A percentile compares a stretch with the other conserved stretches of the same genome.
Conservation (phyloP, 306 rosid genomes). For the Dalbergia oliveri region DNA sequence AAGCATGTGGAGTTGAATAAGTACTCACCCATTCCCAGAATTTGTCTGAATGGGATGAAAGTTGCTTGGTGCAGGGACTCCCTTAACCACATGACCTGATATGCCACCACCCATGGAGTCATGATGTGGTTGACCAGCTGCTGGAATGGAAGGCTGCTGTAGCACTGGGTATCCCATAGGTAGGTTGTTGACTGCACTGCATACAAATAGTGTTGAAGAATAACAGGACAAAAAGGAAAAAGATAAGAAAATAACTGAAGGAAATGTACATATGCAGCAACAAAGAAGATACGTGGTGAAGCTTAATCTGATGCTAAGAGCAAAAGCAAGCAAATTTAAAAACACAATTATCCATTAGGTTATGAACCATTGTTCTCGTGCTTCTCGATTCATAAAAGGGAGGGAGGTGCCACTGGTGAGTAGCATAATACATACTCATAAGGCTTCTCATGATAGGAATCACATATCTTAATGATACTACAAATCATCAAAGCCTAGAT, state of each 20-base stretch:
- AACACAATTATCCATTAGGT: conserved; percentile 3
- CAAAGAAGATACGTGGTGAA: neutral
- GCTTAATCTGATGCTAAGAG: neutral
- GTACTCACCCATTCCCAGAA: conserved; percentile 87
- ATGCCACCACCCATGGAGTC: conserved; percentile 80
- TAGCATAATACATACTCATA: neutral
- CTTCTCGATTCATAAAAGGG: conserved; percentile 13
- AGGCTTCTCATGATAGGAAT: neutral
- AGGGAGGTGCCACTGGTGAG: conserved; percentile 1
- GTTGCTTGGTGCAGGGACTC: conserved; percentile 81
- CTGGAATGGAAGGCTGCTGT: conserved; percentile 76
- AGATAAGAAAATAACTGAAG: conserved; percentile 3
- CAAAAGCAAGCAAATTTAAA: neutral
- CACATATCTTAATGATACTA: neutral
- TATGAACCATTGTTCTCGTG: neutral
- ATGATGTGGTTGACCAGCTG: conserved; percentile 80
- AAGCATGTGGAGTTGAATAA: conserved; percentile 5
- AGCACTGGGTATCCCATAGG: conserved; percentile 91
- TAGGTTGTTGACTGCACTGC: conserved; percentile 92
- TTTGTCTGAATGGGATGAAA: conserved; percentile 79
- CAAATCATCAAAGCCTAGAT: conserved; percentile 4
- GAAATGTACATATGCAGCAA: conserved; percentile 1
- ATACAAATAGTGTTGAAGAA: conserved; percentile 70
- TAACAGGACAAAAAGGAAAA: conserved; percentile 36
- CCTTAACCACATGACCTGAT: conserved; percentile 89